phyloP scores from a whole-genome alignment of 257 asterid genomes.

The Henckelia pumila region DNA sequence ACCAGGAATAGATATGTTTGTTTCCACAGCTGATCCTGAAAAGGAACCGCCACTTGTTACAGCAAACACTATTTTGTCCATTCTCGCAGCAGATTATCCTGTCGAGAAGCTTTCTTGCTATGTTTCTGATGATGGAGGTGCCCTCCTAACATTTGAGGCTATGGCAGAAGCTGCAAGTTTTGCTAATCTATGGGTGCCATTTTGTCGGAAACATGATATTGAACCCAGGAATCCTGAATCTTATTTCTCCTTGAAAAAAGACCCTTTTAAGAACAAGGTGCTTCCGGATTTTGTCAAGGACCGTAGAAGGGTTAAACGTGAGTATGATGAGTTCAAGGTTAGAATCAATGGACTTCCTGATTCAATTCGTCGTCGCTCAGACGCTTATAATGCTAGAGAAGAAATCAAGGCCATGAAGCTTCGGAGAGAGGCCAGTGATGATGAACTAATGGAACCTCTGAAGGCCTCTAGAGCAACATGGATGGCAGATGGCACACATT shows the following conservation, averaged over 20 bases:
- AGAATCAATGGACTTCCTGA: slow-evolving; percentile 57
- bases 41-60: slow-evolving; percentile 70
- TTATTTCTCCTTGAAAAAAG: slow-evolving; percentile 49
- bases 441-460: slow-evolving; percentile 40
- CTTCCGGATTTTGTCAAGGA: slow-evolving; percentile 55
- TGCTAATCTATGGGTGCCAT: slow-evolving; percentile 62
- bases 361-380: slow-evolving; percentile 58
- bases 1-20: slow-evolving; percentile 53
- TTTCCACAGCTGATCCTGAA: slow-evolving; percentile 65
- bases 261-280: slow-evolving; percentile 55
- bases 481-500: slow-evolving; percentile 78
- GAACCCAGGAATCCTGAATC: slow-evolving; percentile 63
- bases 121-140: slow-evolving; percentile 67
- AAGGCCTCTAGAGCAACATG: slow-evolving; percentile 65
- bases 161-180: slow-evolving; percentile 73
- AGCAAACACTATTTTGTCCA: slow-evolving; percentile 58
- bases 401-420: slow-evolving; percentile 52
- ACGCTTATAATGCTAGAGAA: slow-evolving; percentile 61
- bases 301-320: slow-evolving; percentile 59
- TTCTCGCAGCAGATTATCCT: slow-evolving; percentile 56
- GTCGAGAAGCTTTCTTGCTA: slow-evolving; percentile 63
- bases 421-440: slow-evolving; percentile 44
- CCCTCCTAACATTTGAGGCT: slow-evolving; percentile 62
- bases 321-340: slow-evolving; percentile 67
- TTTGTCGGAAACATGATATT: slow-evolving; percentile 58